Base-by-base conservation (phyloP, 805 yeast species). In the Metschnikowia anglica region DNA sequence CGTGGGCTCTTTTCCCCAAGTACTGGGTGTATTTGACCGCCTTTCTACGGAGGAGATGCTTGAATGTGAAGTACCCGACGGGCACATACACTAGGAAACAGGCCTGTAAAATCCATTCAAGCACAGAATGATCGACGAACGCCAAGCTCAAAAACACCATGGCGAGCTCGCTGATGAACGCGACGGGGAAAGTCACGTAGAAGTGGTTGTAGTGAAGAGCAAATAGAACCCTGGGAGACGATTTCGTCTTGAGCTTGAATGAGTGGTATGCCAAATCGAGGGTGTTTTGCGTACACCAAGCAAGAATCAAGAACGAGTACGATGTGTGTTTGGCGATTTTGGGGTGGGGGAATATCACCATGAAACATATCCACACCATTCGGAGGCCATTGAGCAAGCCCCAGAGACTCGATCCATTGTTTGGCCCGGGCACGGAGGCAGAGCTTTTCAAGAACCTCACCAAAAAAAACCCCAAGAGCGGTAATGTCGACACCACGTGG, bases 271-370 rank as follows among this genome's bases (percentile, higher is more conserved):
- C 48, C 43, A 48, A 66, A 46, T 69, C 66, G 15, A 69, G 55
- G 18, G 65, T 38, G 41, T 65, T 49, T 34, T 56, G 54, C 21
- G 58, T n/a, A 41, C 72, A 61, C 73, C 73, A 70, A 17, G 66
- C 48, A 10, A 55, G 7, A 5, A 71, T 67, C 41, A 71, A 56
- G 8, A 66, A 47, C 15, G 74, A 66, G 52, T 70, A 71, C 6
- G 69, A 52, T 2, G 68, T 62, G 52, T 71, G 75, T 42, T 62
- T 68, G 5, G 76, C 74, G 18, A 70, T 53, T 34, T 56, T 62
- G 4, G 74, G 74, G 43, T 66, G 70, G 2, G 70, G 69, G 41
- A 60, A 69, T 20, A 71, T 66, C 17, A 71, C 70, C 4, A 66
- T 71, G 48, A 63, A 71, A 52, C 73, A 63, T 5, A 71, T 29